Base-by-base conservation (phyloP, 2,329 filamentous ascomycete genomes). In the Didymella exigua region DNA sequence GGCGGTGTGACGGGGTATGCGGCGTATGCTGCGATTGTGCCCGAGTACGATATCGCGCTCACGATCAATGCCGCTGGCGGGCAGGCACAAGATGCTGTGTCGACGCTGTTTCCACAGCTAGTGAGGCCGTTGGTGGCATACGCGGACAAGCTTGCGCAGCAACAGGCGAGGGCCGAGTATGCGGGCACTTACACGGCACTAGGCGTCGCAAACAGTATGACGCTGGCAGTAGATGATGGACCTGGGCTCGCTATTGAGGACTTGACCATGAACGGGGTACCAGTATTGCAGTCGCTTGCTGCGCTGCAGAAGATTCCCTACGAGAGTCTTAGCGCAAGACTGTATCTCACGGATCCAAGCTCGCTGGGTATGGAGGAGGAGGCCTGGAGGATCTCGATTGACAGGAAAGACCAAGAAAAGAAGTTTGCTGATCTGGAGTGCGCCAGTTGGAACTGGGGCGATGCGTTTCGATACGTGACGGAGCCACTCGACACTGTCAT, bases 1-100 rank as follows among this genome's bases (percentile, higher is more conserved):
- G 67, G 65, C 5, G 64, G 63, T 8, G 61, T 71, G 5, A 46
- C 58, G 0, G 67, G 67, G 0, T 71, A 71, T 18, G 59, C 62
- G 0, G 58, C 56, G 0, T 64, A 67, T 19, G 51, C 58, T 5
- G 55, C 63, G 2, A 11, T 67, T 8, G 50, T 70, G 7, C 68
- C 66, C 0, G 67, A 70, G 49, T 68, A 62, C 46, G 47, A 59
- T n/a, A 58, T 68, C 13, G 56, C 64, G 0, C 54, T 70, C 5
- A 65, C 61, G 2, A 65, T 71, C 29, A 64, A 58, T 23, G 60
- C 59, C 2, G 66, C 63, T 2, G 66, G 67, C 5, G 57, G 54
- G 3, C 29, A 58, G 11, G 58, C 62, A 4, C 46, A 38, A 2
- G 37, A 43, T 13, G 54, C 62, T 3, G 45, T 61, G 1, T 36